phyloP scores from a whole-genome alignment of 2,329 filamentous ascomycete species.

The Penicillium sp. region DNA sequence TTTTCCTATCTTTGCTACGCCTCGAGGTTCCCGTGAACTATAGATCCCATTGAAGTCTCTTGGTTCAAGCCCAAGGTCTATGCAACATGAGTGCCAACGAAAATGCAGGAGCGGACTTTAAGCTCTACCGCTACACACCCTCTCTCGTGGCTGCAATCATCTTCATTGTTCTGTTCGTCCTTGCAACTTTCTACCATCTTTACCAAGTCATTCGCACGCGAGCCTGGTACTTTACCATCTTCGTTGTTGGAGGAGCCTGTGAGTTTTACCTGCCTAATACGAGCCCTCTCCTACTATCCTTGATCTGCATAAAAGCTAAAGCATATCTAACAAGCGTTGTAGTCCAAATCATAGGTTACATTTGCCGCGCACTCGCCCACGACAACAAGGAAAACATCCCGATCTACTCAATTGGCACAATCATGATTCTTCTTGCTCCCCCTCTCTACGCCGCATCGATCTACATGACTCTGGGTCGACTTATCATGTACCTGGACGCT shows the following conservation, averaged over 20 bases:
- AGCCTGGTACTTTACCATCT: conserved; percentile 14
- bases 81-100: not conserved
- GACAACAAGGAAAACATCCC: conserved; percentile 9
- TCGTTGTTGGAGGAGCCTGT: conserved; percentile 20
- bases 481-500: conserved; percentile 41
- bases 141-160: conserved; percentile 24
- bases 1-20: too few species aligned
- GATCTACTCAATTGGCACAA: conserved; percentile 41
- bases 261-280: not conserved
- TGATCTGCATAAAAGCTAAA: too few species aligned
- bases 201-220: conserved; percentile 11
- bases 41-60: too few species aligned
- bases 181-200: conserved; percentile 9
- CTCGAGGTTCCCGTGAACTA: too few species aligned
- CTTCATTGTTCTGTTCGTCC: conserved; percentile 20
- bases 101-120: not conserved
- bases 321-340: not conserved
- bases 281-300: too few species aligned
- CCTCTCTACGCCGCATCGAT: conserved; percentile 51
- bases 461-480: conserved; percentile 50
- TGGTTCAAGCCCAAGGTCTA: too few species aligned
- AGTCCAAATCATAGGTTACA: conserved; percentile 22
- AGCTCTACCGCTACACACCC: conserved; percentile 26
- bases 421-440: conserved; percentile 50
- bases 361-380: conserved; percentile 15